Evolutionary conservation across 352 stramenopile genomes (phyloP), one percentile per base, ranked within the genome.

Genomic region (Aphanomyces euteiches): DNA sequence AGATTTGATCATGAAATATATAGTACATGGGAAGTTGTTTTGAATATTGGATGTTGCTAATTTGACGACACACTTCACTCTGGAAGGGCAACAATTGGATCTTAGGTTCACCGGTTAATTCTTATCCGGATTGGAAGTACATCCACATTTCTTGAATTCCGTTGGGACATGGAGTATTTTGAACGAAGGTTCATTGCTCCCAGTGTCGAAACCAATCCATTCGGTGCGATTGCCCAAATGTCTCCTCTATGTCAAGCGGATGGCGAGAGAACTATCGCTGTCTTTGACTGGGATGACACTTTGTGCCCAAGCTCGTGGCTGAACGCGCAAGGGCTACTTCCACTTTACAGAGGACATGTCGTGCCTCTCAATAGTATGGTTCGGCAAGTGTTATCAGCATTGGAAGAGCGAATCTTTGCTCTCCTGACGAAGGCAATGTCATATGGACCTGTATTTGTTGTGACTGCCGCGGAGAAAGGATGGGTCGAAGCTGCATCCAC

Each of bases 201-300:
- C 28, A 28, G 28, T 28, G 28, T 28, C 28, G 28, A 28, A 28
- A 28, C 28, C 28, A 28, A 28, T 28, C 28, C 28, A 28, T 28
- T 28, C 28, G 2, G 28, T 28, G 28, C 28, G 28, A 28, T 28
- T 28, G 28, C 28, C 28, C 50, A 58, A 10, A 8, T 10, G 50
- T 58, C 7, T 34, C 50, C 28, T n/a, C 28, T 58, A 3, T 15
- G 45, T 15, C n/a, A 19, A 13, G n/a, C 50, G 8, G 37, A 34
- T 58, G n/a, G 50, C 8, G 50, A 58, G n/a, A 84, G 85, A 57
- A 95, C 87, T 12, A 85, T 95, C 36, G 85, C 90, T 3, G 87
- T 95, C 47, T 95, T 95, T 57, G 87, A 95, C 73, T 95, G 87
- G 87, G 87, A 95, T 73, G 87, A 95, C 79, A 95, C 87, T 72